These are phyloP conservation scores for Obelidium mucronatum DNA, from an alignment of 192 early-diverging fungal genomes.

Conservation along the genomic window DNA sequence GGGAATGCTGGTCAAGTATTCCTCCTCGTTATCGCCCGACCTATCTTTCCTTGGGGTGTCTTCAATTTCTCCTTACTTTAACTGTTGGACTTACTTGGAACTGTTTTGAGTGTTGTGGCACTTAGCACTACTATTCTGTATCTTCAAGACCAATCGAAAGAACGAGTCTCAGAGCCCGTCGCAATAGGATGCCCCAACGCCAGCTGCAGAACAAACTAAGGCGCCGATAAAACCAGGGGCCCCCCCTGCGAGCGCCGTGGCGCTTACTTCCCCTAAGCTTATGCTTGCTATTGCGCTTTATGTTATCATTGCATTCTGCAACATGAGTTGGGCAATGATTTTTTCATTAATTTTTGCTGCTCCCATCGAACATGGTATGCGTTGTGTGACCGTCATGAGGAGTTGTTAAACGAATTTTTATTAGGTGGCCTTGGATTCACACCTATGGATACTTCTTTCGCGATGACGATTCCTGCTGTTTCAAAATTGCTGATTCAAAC, in stretches of 20 bases:
- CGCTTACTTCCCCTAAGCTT: slow-evolving; percentile 1
- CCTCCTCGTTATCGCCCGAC: neutral
- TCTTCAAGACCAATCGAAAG: neutral
- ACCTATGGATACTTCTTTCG: slow-evolving; percentile 29
- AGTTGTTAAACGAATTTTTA: no score
- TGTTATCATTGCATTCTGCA: slow-evolving; percentile 51
- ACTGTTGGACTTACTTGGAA: neutral
- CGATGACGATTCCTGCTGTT: slow-evolving; percentile 38
- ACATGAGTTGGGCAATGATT: slow-evolving; percentile 48
- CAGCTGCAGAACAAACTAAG: neutral
- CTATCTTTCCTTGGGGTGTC: neutral
- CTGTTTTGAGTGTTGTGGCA: neutral
- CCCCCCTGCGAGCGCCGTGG: neutral
- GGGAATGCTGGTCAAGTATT: neutral
- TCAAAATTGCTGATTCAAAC: slow-evolving; percentile 49
- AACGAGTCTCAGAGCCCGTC: neutral
- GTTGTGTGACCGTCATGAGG: no score
- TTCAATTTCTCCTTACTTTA: neutral
- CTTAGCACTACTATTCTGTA: neutral
- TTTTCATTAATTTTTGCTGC: slow-evolving; percentile 54
- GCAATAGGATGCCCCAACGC: neutral
- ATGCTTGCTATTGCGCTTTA: slow-evolving; percentile 41
- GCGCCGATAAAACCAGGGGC: no score
- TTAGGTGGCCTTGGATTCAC: slow-evolving; percentile 35
- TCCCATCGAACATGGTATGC: neutral